Conservation (phyloP, 805 yeast genomes). For the Ogataea nakhonphanomensis region DNA sequence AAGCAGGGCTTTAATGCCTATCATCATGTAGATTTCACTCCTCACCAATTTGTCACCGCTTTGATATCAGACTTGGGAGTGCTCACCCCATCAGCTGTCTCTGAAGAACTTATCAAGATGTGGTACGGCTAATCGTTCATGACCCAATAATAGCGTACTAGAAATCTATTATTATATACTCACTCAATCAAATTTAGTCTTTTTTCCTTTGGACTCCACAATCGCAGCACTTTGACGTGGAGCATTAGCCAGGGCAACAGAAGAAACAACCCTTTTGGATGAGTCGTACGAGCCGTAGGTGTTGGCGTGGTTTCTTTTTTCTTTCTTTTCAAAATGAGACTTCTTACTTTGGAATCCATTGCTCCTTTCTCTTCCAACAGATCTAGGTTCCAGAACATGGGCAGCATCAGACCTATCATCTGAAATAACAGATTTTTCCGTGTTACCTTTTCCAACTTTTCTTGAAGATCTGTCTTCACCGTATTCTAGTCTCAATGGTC, state of each 20-base stretch:
- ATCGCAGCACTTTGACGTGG: constrained; percentile 87
- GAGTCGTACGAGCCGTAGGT: neutral
- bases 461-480: constrained; percentile 85
- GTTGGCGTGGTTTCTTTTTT: neutral
- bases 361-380: constrained; percentile 18
- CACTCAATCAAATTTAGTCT: constrained; percentile 59
- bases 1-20: constrained; percentile 34
- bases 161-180: neutral
- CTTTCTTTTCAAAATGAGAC: constrained; percentile 10
- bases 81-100: constrained; percentile 93
- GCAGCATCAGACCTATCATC: neutral
- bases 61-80: constrained; percentile 95
- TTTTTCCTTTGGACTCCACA: constrained; percentile 88
- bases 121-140: constrained; percentile 74
- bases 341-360: constrained; percentile 28
- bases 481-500: constrained; percentile 80
- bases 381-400: neutral
- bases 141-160: constrained; percentile 7
- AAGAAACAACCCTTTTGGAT: constrained; percentile 55
- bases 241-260: constrained; percentile 83
- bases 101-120: constrained; percentile 97
- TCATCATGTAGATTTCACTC: constrained; percentile 85
- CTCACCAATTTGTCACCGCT: constrained; percentile 93
- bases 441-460: constrained; percentile 20
- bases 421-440: neutral